Base-by-base conservation (phyloP, 139 green algal species). In the Raphidocelis subcapitata region DNA sequence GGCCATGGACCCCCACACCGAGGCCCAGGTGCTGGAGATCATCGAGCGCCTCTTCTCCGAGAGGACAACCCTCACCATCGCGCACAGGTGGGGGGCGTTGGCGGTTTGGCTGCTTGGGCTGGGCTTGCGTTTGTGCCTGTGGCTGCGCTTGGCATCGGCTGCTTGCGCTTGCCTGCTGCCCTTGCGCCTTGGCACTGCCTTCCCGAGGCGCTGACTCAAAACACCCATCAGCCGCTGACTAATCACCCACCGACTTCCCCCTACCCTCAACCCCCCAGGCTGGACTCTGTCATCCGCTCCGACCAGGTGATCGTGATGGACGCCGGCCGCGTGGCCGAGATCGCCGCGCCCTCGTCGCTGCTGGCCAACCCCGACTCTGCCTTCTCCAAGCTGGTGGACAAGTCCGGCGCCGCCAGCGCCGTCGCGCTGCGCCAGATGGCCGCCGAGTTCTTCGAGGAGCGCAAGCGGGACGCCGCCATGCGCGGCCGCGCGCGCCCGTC, bases 261-360 rank as follows among this genome's bases (percentile, higher is more conserved):
- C 41, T 49, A 49, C 41, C 41, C 41, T 49, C 8, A 49, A 8
- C 41, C 41, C 12, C 12, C 8, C 41, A 49, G 88, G 52, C 74
- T 86, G 61, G 83, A 94, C 82, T 92, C 88, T 0, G 83, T 94
- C 74, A 91, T 93, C n/a, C 88, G 93, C 62, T 83, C 77, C 47
- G 85, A 90, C 65, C 83, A 88, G 73, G 73, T 84, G 47, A 54
- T 92, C 31, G 79, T 95, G 20, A 87, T 95, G 75, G 80, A 88
- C 61, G 67, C 66, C 15, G 89, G 89, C 15, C 71, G 86, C 69
- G 71, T 94, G 8, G 83, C 73, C 46, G 90, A 93, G 78, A 86
- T 84, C 29, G 76, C 46, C 2, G 28, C 61, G 24, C 83, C 83
- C 32, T 55, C 54, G 0, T 26, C 59, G 35, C 81, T 94, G 67